Evolutionary conservation across 2,329 filamentous ascomycete genomes (phyloP), one percentile per base, ranked within the genome.

Genomic region (Nemania diffusa): DNA sequence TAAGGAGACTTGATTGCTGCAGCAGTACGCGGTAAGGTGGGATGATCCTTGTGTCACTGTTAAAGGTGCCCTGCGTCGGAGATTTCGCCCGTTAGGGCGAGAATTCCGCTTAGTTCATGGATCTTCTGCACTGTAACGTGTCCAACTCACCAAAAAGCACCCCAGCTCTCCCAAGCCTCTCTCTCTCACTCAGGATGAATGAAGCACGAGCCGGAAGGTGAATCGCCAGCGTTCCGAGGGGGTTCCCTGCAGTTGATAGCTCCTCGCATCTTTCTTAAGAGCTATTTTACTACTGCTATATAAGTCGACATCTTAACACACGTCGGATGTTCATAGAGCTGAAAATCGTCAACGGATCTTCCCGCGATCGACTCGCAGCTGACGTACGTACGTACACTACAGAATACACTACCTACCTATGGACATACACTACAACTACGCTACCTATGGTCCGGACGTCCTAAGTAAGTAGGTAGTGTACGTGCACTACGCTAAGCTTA

Each of bases 31-130:
- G 46, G 64, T 51, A 61, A 60, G 48, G 56, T 67, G 52, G 52
- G 68, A 68, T 68, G 42, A 59, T 68, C 65, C 59, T 53, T 58
- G 51, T 61, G 57, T 57, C 50, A 57, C 26, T 70, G 24, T 34
- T 42, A 56, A 60, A 53, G 53, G 56, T 63, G 61, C 59, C 65
- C 68, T 68, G 68, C 68, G 58, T 70, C 68, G 68, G 68, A 65
- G 65, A 70, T 57, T 68, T 70, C 51, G 9, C 68, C 62, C 44
- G 55, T 70, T 68, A 27, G 13, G 62, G 68, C 46, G 51, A 40
- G 34, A 29, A 57, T 65, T 57, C 62, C 62, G 68, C 50, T 52
- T 68, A 42, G 52, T 62, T 53, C 64, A 62, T 62, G 67, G 61
- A 64, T 63, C 62, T 63, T 52, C 50, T 64, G 61, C 64, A 65